Evolutionary conservation across 2,329 filamentous ascomycete genomes (phyloP), one percentile per base, ranked within the genome.

Genomic region (Fusarium decemcellulare): DNA sequence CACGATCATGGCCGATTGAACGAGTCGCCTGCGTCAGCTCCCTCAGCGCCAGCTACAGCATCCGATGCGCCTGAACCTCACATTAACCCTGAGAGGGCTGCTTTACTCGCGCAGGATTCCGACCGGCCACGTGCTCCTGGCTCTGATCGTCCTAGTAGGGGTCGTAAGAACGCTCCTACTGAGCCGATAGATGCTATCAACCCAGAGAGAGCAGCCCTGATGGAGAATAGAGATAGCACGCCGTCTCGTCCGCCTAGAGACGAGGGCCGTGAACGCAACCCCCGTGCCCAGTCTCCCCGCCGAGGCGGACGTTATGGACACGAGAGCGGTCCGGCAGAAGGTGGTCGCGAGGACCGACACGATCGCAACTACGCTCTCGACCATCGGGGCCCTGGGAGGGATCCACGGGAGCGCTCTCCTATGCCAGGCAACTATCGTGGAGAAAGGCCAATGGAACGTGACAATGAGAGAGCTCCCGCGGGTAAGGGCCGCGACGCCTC

Each of bases 21-120:
- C 36, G 76, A 81, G 9, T 62, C 72, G 3, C 61, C 76, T 16
- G 67, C 74, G n/a, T 63, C 73, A 14, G 44, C 76, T 32, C 56
- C 77, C n/a, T 74, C 80, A 2, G 51, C 58, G 0, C 62, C 67
- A 14, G 70, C 78, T 37, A 57, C 77, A 37, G 62, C 61, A 14
- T 32, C 67, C 5, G 74, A 76, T 6, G 46, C 71, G 5, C 74
- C 79, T 16, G 87, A 86, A 11, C 85, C 86, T 8, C 79, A 80
- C 9, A 85, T 89, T 71, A 88, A 89, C 64, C 86, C 87, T 2
- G 86, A 88, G 54, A 82, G 87, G 60, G 85, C 86, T 32, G 82
- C 86, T 9, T 77, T 87, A 6, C 83, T 88, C 54, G 80, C 80
- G 1, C 71, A 81, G 63, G 79, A 82, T 18, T 58, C 67, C 32